Base-by-base conservation (phyloP, 441 rosid genomes). In the Corymbia citriodora region DNA sequence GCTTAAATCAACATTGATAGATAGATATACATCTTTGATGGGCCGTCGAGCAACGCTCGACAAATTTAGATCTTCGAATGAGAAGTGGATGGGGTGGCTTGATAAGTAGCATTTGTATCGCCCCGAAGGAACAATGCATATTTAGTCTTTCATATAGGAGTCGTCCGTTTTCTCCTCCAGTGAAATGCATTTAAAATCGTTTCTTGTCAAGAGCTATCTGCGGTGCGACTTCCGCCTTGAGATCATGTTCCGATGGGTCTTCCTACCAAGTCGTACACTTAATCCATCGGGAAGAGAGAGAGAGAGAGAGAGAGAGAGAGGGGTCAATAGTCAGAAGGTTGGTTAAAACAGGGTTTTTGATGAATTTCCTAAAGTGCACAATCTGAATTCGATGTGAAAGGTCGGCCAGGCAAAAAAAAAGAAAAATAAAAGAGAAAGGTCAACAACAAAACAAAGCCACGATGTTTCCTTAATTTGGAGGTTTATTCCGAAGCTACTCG, bases 391-490 rank as follows among this genome's bases (percentile, higher is more conserved):
- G 70, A 63, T 63, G 70, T 63, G 70, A 63, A 18, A 29, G 70
- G 14, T 29, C 65, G 31, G 29, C 33, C 63, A 7, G 18, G 13
- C 33, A 14, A 59, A 40, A 40, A 40, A 40, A 40, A 40, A 33
- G 33, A 33, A 40, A 40, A 40, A 40, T 4, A 40, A 40, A 40
- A 36, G 5, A 63, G 33, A 29, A 61, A 63, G 31, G 70, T 63
- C 18, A 29, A 63, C 33, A 63, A 89, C 9, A 40, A 50, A 57
- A 53, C 54, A 54, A 45, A 72, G 52, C 90, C 40, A 18, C 23
- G 90, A 89, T 89, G 70, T 53, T 89, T 89, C 90, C 90, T 89
- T n/a, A 74, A 2, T 36, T 53, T 89, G 90, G 72, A 79, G 11
- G 53, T 18, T 55, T 36, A 53, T 68, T 18, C 27, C 27, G 13